Percentiles rank a stretch among this genome's conserved stretches.
These are phyloP conservation scores for Mycena sp. DNA, from an alignment of 1,284 basidiomycete species.

Conservation along the genomic window DNA sequence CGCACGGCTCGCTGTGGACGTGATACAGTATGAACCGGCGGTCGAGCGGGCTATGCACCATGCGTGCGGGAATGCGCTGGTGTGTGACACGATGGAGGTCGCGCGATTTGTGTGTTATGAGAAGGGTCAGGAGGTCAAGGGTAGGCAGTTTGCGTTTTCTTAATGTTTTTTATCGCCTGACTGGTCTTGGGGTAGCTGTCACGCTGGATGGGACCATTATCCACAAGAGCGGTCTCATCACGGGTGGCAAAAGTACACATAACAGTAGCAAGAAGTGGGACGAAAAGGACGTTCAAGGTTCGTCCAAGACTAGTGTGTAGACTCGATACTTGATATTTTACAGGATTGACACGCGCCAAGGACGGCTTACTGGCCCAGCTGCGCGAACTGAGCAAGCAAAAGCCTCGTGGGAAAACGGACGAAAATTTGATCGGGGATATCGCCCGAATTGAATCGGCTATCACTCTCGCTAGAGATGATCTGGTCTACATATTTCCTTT, in stretches of 20 bases:
- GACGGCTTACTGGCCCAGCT: conserved; percentile 85
- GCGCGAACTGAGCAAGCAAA: conserved; percentile 83
- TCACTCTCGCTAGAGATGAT: conserved; percentile 84
- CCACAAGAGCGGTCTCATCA: conserved; percentile 97
- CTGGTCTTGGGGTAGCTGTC: conserved; percentile 69
- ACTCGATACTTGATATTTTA: not conserved
- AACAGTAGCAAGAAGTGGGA: conserved; percentile 87
- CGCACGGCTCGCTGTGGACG: conserved; percentile 93
- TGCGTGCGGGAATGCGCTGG: conserved; percentile 93
- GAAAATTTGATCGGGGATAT: conserved; percentile 84
- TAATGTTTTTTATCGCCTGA: too few species aligned
- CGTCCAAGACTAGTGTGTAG: not conserved
- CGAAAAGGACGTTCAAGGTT: conserved; percentile 91
- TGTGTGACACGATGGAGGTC: conserved; percentile 95
- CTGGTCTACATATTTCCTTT: conserved; percentile 59
- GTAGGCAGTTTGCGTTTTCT: conserved; percentile 54
- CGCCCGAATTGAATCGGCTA: conserved; percentile 79
- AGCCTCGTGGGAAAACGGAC: conserved; percentile 84
- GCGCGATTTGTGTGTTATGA: conserved; percentile 94
- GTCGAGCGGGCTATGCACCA: conserved; percentile 96
- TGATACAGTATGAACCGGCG: conserved; percentile 87
- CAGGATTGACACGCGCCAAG: conserved; percentile 77
- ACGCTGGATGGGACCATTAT: conserved; percentile 97
- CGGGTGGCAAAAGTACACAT: conserved; percentile 88
- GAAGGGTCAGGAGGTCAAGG: conserved; percentile 95